These are phyloP conservation scores for Basipetospora chlamydospora DNA, from an alignment of 2,329 filamentous ascomycete species.

Conservation along the genomic window DNA sequence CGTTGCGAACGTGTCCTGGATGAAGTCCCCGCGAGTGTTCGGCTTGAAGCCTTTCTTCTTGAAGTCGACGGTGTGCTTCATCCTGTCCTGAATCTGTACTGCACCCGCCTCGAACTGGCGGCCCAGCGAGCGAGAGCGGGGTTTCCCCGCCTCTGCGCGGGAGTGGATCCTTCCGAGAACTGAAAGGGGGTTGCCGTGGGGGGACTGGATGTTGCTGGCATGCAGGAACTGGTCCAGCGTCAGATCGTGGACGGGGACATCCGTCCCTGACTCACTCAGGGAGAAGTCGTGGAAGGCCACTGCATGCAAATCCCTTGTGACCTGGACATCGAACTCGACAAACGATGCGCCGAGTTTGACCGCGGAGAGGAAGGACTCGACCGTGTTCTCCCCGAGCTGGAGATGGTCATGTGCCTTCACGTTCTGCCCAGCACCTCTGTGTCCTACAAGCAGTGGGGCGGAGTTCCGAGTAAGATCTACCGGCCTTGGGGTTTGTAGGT, in stretches of 20 bases:
- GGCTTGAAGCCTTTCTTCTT: conserved; percentile 22
- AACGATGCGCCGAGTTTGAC: conserved; percentile 18
- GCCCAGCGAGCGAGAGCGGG: conserved; percentile 11
- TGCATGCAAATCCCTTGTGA: conserved; percentile 23
- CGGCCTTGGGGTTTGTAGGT: conserved; percentile 4
- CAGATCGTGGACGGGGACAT: conserved; percentile 23
- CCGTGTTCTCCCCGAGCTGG: conserved; percentile 23
- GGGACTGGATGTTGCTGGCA: conserved; percentile 13
- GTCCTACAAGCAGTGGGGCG: neutral
- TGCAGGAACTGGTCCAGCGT: conserved; percentile 22
- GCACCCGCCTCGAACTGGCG: conserved; percentile 11
- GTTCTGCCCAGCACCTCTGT: neutral
- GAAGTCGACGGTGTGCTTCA: conserved; percentile 24
- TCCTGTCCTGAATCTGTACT: conserved; percentile 14
- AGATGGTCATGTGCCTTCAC: conserved; percentile 10
- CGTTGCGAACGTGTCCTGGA: conserved; percentile 22
- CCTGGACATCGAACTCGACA: conserved; percentile 25
- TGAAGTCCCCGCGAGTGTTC: conserved; percentile 23
- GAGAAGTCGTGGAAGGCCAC: conserved; percentile 27
- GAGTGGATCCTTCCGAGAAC: conserved; percentile 1
- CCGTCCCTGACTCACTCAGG: conserved; percentile 25
- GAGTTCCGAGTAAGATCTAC: neutral
- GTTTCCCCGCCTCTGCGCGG: conserved; percentile 2
- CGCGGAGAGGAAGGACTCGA: conserved; percentile 21
- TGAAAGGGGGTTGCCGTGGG: conserved; percentile 1